phyloP scores from a whole-genome alignment of 139 green algal species.

The Chlamydomonas sphaeroides region DNA sequence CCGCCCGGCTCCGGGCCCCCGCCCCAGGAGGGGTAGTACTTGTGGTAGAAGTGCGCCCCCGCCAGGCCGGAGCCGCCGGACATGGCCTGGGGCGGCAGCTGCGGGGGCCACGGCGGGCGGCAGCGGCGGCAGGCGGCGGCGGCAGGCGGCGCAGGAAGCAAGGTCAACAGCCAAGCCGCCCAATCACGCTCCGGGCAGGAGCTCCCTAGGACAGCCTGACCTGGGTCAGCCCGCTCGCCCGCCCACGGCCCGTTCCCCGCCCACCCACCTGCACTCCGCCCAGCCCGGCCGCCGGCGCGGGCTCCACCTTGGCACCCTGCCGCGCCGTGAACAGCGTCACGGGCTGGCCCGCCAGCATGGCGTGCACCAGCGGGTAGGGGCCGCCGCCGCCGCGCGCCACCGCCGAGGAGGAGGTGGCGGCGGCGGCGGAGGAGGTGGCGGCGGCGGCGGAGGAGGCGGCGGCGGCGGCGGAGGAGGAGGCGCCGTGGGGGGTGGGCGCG shows the following conservation, averaged over 20 bases:
- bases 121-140: no score
- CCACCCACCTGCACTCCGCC: not conserved
- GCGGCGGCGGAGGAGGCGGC: no score
- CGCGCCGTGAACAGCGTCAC: constrained; percentile 44
- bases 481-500: no score
- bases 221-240: no score
- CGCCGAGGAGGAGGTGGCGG: no score
- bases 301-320: constrained; percentile 37
- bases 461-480: no score
- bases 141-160: no score
- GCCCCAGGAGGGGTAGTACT: constrained; percentile 24
- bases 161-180: no score
- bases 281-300: not conserved
- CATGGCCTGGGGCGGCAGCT: not conserved
- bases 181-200: no score
- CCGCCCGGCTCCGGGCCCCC: not conserved
- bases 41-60: constrained; percentile 35
- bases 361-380: constrained; percentile 51
- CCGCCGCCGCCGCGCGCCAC: constrained; percentile 7
- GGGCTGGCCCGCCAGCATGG: constrained; percentile 13
- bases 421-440: no score
- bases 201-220: no score
- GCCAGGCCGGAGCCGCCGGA: not conserved
- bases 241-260: no score
- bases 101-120: not conserved